Evolutionary conservation across 345 rosid genomes (phyloP), one percentile per base, ranked within the genome.

Genomic region (Limnanthes douglasii): DNA sequence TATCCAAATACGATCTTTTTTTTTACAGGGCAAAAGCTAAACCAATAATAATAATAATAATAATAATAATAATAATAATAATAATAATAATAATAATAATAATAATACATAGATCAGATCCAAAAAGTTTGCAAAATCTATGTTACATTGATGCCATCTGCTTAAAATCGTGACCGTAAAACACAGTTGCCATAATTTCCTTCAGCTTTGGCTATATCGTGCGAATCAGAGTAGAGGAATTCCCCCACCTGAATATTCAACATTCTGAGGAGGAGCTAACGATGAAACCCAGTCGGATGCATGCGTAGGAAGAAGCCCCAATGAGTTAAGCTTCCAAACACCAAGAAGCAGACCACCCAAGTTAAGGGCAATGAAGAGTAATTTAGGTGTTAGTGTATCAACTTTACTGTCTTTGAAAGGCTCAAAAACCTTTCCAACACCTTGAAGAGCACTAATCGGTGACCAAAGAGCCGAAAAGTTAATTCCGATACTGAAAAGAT

Each of bases 201-300:
- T n/a, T n/a, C n/a, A n/a, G n/a, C n/a, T n/a, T n/a, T n/a, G n/a
- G n/a, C n/a, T n/a, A n/a, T n/a, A n/a, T n/a, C n/a, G n/a, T n/a
- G n/a, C n/a, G n/a, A 32, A 4, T 66, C 33, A 76, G 34, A 34
- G 63, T 51, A 72, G 54, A 13, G 62, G 66, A 36, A 70, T 39
- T 18, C 98, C 94, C 9, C 96, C 98, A 4, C 88, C 96, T 0
- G 98, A 77, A 56, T 75, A 78, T 48, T 90, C 98, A 18, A 90
- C 85, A 58, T 85, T 94, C 96, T 75, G 96, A 35, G 99, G 85
- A 16, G 99, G 99, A 24, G 99, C 58, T 43, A 92, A 65, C 41
- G 94, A 81, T 42, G 96, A 92, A 36, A 92, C 99, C 99, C 99
- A 92, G 32, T 92, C 99, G 3, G 95, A 92, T 59, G 96, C 94